These are phyloP conservation scores for Yamadazyma kanchanaburiensis DNA, from an alignment of 1,139 yeast genomes.

Conservation along the genomic window DNA sequence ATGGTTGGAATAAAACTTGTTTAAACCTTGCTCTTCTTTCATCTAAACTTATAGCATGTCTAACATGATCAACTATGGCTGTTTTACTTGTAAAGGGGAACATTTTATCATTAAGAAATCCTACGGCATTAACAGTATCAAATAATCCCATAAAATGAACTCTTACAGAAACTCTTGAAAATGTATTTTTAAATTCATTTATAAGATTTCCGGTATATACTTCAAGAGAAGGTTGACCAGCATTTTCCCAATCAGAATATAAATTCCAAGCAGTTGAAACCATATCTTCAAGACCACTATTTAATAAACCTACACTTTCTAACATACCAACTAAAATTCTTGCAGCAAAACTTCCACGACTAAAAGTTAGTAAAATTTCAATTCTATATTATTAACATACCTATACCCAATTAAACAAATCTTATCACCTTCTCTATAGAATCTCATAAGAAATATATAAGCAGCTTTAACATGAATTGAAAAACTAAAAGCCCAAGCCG, in stretches of 20 bases:
- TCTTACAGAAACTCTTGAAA: constrained; percentile 40
- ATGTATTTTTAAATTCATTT: constrained; percentile 49
- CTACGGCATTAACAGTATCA: constrained; percentile 67
- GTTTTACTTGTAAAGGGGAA: constrained; percentile 56
- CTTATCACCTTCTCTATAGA: constrained; percentile 46
- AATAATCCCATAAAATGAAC: constrained; percentile 62
- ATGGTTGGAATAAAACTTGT: constrained; percentile 45
- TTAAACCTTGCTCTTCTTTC: constrained; percentile 62
- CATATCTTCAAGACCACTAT: constrained; percentile 51
- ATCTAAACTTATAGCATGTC: constrained; percentile 66
- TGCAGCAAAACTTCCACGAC: constrained; percentile 66
- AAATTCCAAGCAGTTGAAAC: constrained; percentile 59
- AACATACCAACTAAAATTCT: constrained; percentile 62
- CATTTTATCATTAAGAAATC: constrained; percentile 50
- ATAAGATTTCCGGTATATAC: constrained; percentile 40
- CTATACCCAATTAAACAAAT: constrained; percentile 58
- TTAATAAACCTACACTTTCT: constrained; percentile 55
- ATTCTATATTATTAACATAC: constrained; percentile 13
- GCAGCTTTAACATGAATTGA: constrained; percentile 56
- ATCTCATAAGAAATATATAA: constrained; percentile 47
- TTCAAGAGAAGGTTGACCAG: constrained; percentile 51
- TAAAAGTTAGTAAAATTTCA: constrained; percentile 11
- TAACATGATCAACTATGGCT: constrained; percentile 49
- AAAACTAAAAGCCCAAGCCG: constrained; percentile 51
- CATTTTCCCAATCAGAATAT: constrained; percentile 58